phyloP scores from a whole-genome alignment of 176 grass and related monocot genomes.

The Zoysia japonica region DNA sequence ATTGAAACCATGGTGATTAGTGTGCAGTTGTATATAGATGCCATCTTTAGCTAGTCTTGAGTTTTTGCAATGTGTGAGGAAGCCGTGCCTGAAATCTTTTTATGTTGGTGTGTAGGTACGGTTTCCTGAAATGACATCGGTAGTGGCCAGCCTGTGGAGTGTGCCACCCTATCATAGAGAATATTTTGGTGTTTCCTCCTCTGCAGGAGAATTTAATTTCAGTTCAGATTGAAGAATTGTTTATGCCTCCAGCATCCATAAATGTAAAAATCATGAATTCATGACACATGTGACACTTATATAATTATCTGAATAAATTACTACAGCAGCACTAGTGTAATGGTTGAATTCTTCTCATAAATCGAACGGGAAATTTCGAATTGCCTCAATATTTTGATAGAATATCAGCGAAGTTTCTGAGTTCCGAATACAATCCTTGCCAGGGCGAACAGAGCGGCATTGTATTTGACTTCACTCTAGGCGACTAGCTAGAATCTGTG shows the following conservation, averaged over 20 bases:
- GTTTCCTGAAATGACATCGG: conserved; percentile 18
- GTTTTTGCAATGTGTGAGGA: not conserved
- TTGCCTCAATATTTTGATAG: not conserved
- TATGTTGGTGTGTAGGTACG: conserved; percentile 6
- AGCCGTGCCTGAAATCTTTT: conserved; percentile 14
- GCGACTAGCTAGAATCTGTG: not conserved
- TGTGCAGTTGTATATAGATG: not conserved
- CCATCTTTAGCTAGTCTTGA: conserved; percentile 13
- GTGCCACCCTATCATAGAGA: conserved; percentile 11
- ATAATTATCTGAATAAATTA: no score
- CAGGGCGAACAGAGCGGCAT: not conserved
- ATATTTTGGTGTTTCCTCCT: conserved; percentile 28
- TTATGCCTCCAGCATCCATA: not conserved
- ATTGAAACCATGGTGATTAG: not conserved
- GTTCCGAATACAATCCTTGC: conserved; percentile 2
- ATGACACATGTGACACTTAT: no score
- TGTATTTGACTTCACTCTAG: conserved; percentile 20
- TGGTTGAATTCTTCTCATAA: not conserved
- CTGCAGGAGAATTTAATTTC: not conserved
- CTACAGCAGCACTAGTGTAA: no score
- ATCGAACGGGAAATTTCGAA: not conserved
- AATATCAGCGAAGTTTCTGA: not conserved
- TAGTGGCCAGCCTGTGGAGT: conserved; percentile 24
- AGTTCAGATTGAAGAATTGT: not conserved
- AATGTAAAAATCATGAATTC: no score